phyloP scores from a whole-genome alignment of 768 basidiomycete species.

The Suillus lakei region DNA sequence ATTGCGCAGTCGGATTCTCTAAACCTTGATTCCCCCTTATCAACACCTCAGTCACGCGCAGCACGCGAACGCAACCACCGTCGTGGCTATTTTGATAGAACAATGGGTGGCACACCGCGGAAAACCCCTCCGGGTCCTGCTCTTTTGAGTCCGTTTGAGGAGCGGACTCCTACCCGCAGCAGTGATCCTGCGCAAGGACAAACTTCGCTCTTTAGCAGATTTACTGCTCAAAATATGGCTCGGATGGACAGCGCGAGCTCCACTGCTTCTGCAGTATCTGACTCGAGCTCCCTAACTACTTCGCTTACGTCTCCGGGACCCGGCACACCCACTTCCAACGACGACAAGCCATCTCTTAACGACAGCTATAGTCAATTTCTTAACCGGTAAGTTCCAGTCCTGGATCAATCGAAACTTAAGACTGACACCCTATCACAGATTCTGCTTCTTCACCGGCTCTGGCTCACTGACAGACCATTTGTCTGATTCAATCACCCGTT shows the following conservation, averaged over 20 bases:
- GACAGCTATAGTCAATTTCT: constrained; percentile 64
- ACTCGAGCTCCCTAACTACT: constrained; percentile 48
- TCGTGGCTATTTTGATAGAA: constrained; percentile 58
- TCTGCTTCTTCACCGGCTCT: constrained; percentile 80
- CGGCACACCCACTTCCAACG: constrained; percentile 14
- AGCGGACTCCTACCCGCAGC: background rate
- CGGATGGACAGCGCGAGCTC: constrained; percentile 39
- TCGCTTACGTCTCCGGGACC: constrained; percentile 48
- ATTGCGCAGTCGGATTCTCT: constrained; percentile 26
- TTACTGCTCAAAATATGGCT: constrained; percentile 14
- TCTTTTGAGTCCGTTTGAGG: background rate
- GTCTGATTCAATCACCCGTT: constrained; percentile 38
- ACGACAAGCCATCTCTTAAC: constrained; percentile 14
- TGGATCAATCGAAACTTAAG: background rate
- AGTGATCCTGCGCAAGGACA: background rate
- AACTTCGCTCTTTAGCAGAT: background rate
- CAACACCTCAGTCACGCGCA: constrained; percentile 20
- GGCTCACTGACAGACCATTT: constrained; percentile 40
- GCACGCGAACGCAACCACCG: constrained; percentile 53
- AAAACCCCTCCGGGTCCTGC: constrained; percentile 8
- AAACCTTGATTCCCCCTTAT: constrained; percentile 35
- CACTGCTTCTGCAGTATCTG: constrained; percentile 52
- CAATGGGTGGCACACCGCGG: constrained; percentile 28
- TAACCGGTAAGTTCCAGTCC: constrained; percentile 53
- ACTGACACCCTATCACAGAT: constrained; percentile 46